Evolutionary conservation across 148 eudicot species (phyloP).

Genomic region (Diospyros kaki): DNA sequence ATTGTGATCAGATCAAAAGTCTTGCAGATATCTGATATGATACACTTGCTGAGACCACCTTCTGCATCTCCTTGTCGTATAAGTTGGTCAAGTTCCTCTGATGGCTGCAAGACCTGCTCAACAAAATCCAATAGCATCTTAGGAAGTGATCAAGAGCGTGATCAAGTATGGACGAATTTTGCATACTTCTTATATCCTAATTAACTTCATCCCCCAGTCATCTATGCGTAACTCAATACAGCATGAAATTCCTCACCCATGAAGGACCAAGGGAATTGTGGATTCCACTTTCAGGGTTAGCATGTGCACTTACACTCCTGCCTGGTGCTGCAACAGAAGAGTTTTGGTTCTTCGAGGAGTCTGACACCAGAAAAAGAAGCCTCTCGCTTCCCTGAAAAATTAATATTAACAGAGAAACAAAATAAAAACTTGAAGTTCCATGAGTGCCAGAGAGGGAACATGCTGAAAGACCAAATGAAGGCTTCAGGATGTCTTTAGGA

Average conservation of each 20-base stretch:
- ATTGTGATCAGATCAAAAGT: conserved; percentile 50
- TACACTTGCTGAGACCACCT: conserved; percentile 51
- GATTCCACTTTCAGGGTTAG: conserved; percentile 21
- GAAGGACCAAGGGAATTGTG: conserved; percentile 20
- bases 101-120: conserved; percentile 63
- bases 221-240: background rate
- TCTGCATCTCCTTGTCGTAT: conserved; percentile 28
- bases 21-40: conserved; percentile 59
- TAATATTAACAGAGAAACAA: background rate
- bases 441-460: background rate
- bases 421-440: background rate
- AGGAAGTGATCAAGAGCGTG: background rate
- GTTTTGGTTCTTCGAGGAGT: conserved; percentile 31
- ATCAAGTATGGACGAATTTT: background rate
- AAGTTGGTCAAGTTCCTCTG: conserved; percentile 65
- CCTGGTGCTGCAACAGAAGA: conserved; percentile 17
- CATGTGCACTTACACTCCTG: conserved; percentile 14
- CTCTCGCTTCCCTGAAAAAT: conserved; percentile 78
- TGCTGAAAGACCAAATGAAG: background rate
- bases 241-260: conserved; percentile 48
- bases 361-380: conserved; percentile 76
- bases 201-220: conserved; percentile 1
- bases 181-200: background rate
- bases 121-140: background rate
- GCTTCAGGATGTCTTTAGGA: no score